Evolutionary conservation across 441 rosid genomes (phyloP), one percentile per base, ranked within the genome.

Genomic region (Jatropha multifida): DNA sequence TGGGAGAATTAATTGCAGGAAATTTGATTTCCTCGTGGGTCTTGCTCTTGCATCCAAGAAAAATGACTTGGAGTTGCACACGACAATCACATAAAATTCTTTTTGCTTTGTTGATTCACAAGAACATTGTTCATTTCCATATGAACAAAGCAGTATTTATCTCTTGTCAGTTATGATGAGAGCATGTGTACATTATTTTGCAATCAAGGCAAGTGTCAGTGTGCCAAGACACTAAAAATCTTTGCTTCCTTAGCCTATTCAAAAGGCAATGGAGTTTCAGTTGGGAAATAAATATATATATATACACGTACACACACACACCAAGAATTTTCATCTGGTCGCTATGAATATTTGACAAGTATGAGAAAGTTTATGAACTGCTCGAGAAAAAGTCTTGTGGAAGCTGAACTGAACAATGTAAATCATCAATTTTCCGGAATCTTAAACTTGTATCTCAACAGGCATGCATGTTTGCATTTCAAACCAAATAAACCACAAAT

Each of bases 151-250:
- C 44, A 26, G 5, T 38, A n/a, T n/a, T 27, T 55, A 56, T 64
- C 52, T 49, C 23, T 38, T 66, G 69, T 76, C 23, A 62, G 20
- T 66, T 55, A 54, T 38, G 32, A 46, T 51, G 38, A 72, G 61
- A 56, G 41, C 80, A 72, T 60, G 20, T 37, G 54, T 63, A 72
- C 68, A 59, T 72, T 67, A 40, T 26, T 77, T 37, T 48, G 23
- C 41, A 6, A 48, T 42, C 54, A 26, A 59, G 58, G 61, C 38
- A 46, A 18, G 12, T 26, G 17, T 26, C n/a, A 17, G 63, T 55
- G 56, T 55, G 40, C 48, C 46, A 14, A 14, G 69, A 55, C 41
- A 64, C 8, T 55, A 23, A 69, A 48, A n/a, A 44, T 38, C 46
- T 48, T 48, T 68, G 1, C 60, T 10, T 54, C 23, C 59, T 17